A percentile compares a stretch with the other conserved stretches of the same genome.
Conservation (phyloP, 2,329 filamentous ascomycete genomes). For the Trichoderma sp. region DNA sequence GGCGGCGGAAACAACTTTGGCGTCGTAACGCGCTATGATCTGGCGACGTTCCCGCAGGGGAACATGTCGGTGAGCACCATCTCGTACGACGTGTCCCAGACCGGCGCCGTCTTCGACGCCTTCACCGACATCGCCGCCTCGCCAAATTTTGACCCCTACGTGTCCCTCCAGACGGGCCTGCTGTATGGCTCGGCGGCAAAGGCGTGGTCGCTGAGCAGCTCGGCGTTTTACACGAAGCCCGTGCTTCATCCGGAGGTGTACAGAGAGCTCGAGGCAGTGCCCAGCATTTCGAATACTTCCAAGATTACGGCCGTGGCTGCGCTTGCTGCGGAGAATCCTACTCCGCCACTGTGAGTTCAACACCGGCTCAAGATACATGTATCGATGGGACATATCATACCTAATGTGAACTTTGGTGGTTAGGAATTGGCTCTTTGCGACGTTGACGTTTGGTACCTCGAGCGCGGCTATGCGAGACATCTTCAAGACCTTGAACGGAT, state of each 20-base stretch:
- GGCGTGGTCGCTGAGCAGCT: constrained; percentile 29
- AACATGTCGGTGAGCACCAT: constrained; percentile 45
- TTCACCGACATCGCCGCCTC: constrained; percentile 32
- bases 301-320: not conserved
- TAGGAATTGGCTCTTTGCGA: constrained; percentile 20
- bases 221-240: constrained; percentile 31
- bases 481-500: constrained; percentile 11
- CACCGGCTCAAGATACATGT: not conserved
- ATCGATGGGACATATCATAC: too few species aligned
- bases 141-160: constrained; percentile 31
- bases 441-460: constrained; percentile 5
- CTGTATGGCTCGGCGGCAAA: constrained; percentile 30
- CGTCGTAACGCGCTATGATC: constrained; percentile 54
- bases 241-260: constrained; percentile 15
- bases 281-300: not conserved
- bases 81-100: constrained; percentile 33
- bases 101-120: constrained; percentile 30
- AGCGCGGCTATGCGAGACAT: constrained; percentile 16
- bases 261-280: not conserved
- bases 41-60: constrained; percentile 43
- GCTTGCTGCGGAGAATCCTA: constrained; percentile 10
- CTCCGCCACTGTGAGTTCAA: constrained; percentile 9
- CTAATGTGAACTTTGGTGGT: constrained; percentile 2
- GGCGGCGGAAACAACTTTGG: constrained; percentile 61
- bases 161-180: constrained; percentile 32